phyloP scores from a whole-genome alignment of 1,284 basidiomycete species.

The Papiliotrema flavescens region DNA sequence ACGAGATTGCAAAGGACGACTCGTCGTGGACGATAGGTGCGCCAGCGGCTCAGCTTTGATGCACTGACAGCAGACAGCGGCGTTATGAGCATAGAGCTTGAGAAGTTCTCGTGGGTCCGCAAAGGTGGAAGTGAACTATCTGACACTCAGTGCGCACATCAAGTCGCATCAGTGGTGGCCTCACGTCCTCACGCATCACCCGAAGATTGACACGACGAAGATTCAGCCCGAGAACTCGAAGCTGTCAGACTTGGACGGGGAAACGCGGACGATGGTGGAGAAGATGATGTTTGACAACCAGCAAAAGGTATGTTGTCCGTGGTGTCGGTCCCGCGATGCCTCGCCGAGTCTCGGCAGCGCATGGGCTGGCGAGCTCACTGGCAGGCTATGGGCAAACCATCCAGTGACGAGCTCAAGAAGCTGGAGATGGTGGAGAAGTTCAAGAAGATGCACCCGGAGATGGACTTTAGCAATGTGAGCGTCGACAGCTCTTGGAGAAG shows the following conservation, averaged over 20 bases:
- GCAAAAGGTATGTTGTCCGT: conserved; percentile 65
- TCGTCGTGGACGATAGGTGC: conserved; percentile 93
- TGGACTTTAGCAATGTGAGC: conserved; percentile 90
- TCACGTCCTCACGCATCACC: conserved; percentile 89
- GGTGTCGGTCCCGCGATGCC: no score
- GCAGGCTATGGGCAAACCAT: conserved; percentile 92
- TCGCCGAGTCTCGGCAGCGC: no score
- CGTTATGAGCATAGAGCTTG: conserved; percentile 46
- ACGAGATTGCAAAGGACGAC: conserved; percentile 91
- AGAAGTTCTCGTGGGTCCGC: conserved; percentile 43
- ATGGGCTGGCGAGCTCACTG: conserved; percentile 13
- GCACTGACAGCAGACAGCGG: conserved; percentile 30
- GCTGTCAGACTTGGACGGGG: conserved; percentile 84
- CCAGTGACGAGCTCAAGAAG: conserved; percentile 85
- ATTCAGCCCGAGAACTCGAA: conserved; percentile 95
- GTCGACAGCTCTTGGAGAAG: not conserved
- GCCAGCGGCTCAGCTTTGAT: conserved; percentile 20
- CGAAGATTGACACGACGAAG: conserved; percentile 95
- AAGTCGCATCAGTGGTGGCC: conserved; percentile 81
- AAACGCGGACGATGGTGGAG: conserved; percentile 88
- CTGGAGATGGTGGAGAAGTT: conserved; percentile 86
- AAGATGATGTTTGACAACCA: conserved; percentile 99
- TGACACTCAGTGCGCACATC: conserved; percentile 49
- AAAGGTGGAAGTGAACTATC: not conserved
- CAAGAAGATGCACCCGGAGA: conserved; percentile 82